Base-by-base conservation (phyloP, 2,329 filamentous ascomycete genomes). In the Penicillium sp. region DNA sequence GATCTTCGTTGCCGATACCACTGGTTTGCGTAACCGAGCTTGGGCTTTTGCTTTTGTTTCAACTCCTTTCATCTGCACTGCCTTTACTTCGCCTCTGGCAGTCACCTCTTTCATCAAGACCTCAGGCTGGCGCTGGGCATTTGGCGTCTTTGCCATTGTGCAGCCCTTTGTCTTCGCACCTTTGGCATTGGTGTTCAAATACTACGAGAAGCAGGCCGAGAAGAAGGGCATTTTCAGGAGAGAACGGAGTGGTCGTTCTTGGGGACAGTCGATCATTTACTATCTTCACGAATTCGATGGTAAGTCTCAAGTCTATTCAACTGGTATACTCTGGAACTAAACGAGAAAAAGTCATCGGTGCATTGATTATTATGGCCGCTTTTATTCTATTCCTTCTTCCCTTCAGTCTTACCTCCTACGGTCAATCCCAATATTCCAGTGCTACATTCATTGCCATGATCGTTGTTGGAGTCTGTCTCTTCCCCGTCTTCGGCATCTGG, bases 1-100 rank as follows among this genome's bases (percentile, higher is more conserved):
- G 42, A 73, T 86, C 35, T 80, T 85, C 57, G 74, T 82, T 42
- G 79, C 81, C 23, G 82, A 86, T 58, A 83, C 80, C 0, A 80
- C 82, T 0, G 73, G 74, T 1, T 69, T 85, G 32, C 74, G 74
- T 35, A 82, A 84, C 55, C 73, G 82, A 56, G 77, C 77, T 16
- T 74, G 85, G 45, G 77, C 80, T 50, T 77, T 80, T 47, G 81
- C 78, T 0, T 77, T 83, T 47, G 72, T 76, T 23, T 72, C 3
- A 2, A 31, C 29, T 2, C 29, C 29, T 16, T 31, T 31, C 8
- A 31, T 31, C 6, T 14, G n/a, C 9, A 31, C 29, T 16, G n/a
- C 29, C 3, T 31, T 31, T 14, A 31, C 29, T 9, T n/a, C 29
- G n/a, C 29, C 29, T 4, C 5, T 31, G 14, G 29, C 29, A 3